Conservation (phyloP, 2,329 filamentous ascomycete species). For the Purpureocillium lavendulum region DNA sequence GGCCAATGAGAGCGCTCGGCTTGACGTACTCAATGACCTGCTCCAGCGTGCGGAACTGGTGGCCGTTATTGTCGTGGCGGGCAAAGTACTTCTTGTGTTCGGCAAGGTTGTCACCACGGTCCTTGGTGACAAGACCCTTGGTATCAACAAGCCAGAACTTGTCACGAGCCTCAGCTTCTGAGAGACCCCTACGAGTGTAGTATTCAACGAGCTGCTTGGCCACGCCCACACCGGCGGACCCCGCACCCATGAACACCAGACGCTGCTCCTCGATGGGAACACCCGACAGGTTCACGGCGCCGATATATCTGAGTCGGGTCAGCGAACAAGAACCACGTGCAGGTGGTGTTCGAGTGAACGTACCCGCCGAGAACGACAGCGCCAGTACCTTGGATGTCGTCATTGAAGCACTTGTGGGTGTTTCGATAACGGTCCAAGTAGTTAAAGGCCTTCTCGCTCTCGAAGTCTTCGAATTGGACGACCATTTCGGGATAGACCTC, state of each 20-base stretch:
- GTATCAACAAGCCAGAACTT: conserved; percentile 98
- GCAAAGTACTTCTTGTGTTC: conserved; percentile 78
- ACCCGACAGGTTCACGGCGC: conserved; percentile 73
- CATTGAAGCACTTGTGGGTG: conserved; percentile 93
- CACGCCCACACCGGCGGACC: conserved; percentile 91
- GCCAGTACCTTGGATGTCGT: conserved; percentile 95
- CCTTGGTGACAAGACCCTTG: conserved; percentile 85
- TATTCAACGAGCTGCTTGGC: conserved; percentile 97
- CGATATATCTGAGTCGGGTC: conserved; percentile 57
- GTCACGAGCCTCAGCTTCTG: conserved; percentile 75
- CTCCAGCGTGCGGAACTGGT: conserved; percentile 70
- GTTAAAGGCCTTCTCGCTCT: conserved; percentile 84
- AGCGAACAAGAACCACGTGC: conserved; percentile 25
- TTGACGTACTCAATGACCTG: conserved; percentile 92
- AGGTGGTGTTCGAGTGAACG: conserved; percentile 19
- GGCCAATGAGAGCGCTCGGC: conserved; percentile 87
- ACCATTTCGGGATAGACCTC: conserved; percentile 61
- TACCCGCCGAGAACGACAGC: conserved; percentile 85
- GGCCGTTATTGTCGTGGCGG: conserved; percentile 53
- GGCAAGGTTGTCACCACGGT: conserved; percentile 88
- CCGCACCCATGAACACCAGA: conserved; percentile 92
- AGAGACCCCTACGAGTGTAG: conserved; percentile 86
- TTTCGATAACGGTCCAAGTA: conserved; percentile 85
- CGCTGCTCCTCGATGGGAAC: conserved; percentile 84
- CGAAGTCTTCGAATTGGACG: conserved; percentile 96